Conservation (phyloP, 768 basidiomycete species). For the Leucogyrophana mollusca region DNA sequence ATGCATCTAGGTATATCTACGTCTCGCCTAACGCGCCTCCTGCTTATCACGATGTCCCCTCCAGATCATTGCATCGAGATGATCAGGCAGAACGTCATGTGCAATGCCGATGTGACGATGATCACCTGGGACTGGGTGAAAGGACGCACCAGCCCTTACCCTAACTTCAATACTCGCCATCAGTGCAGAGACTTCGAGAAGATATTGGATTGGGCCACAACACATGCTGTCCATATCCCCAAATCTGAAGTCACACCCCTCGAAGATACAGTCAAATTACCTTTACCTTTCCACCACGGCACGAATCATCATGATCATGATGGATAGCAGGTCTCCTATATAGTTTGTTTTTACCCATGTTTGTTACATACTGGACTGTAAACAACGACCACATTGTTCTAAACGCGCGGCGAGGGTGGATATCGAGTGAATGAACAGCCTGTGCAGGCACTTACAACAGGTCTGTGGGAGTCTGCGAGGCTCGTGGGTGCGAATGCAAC, state of each 20-base stretch:
- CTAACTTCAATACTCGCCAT: not conserved
- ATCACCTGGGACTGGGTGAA: slow-evolving; percentile 10
- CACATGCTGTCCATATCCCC: not conserved
- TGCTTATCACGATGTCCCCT: not conserved
- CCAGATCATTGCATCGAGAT: slow-evolving; percentile 8
- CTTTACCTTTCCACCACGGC: not conserved
- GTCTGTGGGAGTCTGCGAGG: no score
- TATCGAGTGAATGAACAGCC: no score
- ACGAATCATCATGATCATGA: no score
- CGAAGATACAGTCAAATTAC: not conserved
- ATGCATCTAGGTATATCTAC: slow-evolving; percentile 6
- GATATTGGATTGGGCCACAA: not conserved
- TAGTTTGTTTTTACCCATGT: no score
- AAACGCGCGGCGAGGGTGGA: no score
- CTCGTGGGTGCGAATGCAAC: no score
- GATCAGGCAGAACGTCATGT: slow-evolving; percentile 10
- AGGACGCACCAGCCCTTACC: not conserved
- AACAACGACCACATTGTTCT: no score
- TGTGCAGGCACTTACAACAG: no score
- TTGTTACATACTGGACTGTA: no score
- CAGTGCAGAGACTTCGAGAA: not conserved
- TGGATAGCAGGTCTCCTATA: no score
- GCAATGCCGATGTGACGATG: slow-evolving; percentile 8
- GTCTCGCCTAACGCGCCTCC: not conserved
- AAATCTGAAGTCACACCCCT: not conserved